Evolutionary conservation across 2,329 filamentous ascomycete species (phyloP).

Genomic region (Verticillium klebahnii): DNA sequence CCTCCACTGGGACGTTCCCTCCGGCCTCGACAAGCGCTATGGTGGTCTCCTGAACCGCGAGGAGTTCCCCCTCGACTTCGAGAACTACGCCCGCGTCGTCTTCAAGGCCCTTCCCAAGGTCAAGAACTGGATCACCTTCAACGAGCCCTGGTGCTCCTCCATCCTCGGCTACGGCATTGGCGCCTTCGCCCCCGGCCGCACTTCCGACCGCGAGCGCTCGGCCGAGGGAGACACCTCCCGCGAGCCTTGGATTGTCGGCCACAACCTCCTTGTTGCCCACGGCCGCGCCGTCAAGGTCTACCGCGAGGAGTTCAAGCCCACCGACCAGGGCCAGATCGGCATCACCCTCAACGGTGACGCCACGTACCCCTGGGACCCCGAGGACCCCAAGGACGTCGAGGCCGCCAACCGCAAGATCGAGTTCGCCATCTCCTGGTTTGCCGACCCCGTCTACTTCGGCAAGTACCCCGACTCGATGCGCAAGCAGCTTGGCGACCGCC

Average conservation of each 20-base stretch:
- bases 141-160: constrained; percentile 83
- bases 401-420: constrained; percentile 79
- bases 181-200: constrained; percentile 76
- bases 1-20: constrained; percentile 85
- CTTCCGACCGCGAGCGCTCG: constrained; percentile 68
- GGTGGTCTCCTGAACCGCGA: constrained; percentile 74
- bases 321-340: constrained; percentile 71
- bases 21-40: constrained; percentile 74
- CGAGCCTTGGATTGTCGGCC: constrained; percentile 80
- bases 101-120: constrained; percentile 73
- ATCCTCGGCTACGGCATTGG: constrained; percentile 77
- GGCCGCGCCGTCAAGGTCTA: constrained; percentile 77
- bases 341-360: constrained; percentile 87
- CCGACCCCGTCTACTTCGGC: constrained; percentile 80
- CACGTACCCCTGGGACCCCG: constrained; percentile 76
- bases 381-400: constrained; percentile 69
- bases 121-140: constrained; percentile 87
- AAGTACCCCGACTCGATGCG: constrained; percentile 81
- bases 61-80: constrained; percentile 79
- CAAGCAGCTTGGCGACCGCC: constrained; percentile 71
- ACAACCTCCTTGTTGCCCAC: constrained; percentile 76
- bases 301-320: constrained; percentile 73
- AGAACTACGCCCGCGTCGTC: constrained; percentile 70
- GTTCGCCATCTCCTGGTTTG: constrained; percentile 85
- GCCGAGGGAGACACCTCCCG: constrained; percentile 66